These are phyloP conservation scores for Mycena kentingensis DNA, from an alignment of 768 basidiomycete genomes.

Conservation along the genomic window DNA sequence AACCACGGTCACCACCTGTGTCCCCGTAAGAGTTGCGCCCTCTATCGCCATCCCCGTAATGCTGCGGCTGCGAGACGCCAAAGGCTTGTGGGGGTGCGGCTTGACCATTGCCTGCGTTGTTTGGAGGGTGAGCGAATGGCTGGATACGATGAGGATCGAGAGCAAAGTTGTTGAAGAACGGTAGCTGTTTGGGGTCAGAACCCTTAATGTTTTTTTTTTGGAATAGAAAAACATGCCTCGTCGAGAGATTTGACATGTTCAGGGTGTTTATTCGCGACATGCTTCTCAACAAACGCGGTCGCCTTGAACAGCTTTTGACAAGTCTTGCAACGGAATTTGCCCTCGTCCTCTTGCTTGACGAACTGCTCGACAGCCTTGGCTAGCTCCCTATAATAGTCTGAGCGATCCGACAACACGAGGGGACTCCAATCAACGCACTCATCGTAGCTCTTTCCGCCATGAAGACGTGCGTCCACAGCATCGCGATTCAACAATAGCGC, in stretches of 20 bases:
- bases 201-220: conserved; percentile 6
- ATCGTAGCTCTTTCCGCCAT: conserved; percentile 87
- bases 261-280: conserved; percentile 92
- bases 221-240: conserved; percentile 56
- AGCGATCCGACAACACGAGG: neutral
- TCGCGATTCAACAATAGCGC: conserved; percentile 77
- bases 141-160: conserved; percentile 93
- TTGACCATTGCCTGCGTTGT: conserved; percentile 64
- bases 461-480: conserved; percentile 81
- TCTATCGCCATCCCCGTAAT: conserved; percentile 31
- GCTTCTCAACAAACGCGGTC: conserved; percentile 95
- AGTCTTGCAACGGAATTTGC: conserved; percentile 94
- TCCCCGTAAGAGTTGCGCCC: conserved; percentile 47
- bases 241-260: conserved; percentile 83
- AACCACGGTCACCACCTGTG: conserved; percentile 37
- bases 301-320: conserved; percentile 99
- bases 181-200: conserved; percentile 50
- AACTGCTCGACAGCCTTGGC: conserved; percentile 74
- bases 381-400: conserved; percentile 61
- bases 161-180: conserved; percentile 94
- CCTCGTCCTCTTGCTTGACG: conserved; percentile 95
- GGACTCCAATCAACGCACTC: conserved; percentile 54
- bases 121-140: conserved; percentile 79
- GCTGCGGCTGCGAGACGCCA: conserved; percentile 46
- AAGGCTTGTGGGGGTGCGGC: conserved; percentile 83